Evolutionary conservation across 345 rosid genomes (phyloP).

Genomic region (Eucalyptus melliodora): DNA sequence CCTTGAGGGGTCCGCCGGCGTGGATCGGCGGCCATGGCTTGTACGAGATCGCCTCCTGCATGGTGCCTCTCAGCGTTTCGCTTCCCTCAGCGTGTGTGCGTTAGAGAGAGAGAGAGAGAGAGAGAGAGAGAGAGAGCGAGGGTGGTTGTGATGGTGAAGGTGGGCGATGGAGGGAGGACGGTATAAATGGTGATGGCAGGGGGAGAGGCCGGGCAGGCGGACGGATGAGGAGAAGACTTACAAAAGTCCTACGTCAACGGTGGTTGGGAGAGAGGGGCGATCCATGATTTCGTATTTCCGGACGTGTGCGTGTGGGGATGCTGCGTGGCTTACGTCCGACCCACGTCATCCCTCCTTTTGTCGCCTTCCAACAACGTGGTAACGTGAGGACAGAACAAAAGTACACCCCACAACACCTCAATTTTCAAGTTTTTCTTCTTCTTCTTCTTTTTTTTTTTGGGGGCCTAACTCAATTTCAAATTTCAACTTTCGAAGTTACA

Average conservation of each 20-base stretch:
- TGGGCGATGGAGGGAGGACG: background rate
- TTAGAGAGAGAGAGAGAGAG: background rate
- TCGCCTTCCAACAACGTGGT: background rate
- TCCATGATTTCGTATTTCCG: background rate
- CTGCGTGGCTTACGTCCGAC: background rate
- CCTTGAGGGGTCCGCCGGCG: background rate
- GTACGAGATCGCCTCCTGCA: constrained; percentile 36
- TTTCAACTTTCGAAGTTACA: too few relatives aligned
- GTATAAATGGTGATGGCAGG: background rate
- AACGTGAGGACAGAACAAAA: background rate
- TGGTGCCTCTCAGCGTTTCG: background rate
- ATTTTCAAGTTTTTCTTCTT: too few relatives aligned
- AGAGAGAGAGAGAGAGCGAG: background rate
- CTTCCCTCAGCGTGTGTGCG: background rate
- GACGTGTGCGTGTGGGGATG: background rate
- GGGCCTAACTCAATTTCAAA: too few relatives aligned
- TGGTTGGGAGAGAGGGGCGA: background rate
- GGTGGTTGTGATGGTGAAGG: background rate
- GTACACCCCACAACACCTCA: too few relatives aligned
- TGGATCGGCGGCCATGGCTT: constrained; percentile 13
- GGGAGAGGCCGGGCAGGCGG: background rate
- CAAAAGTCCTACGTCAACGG: constrained; percentile 30
- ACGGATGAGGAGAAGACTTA: background rate
- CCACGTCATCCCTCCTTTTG: background rate
- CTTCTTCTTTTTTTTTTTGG: fast-evolving